Conservation (phyloP, 306 rosid genomes). For the Medicago lupulina region DNA sequence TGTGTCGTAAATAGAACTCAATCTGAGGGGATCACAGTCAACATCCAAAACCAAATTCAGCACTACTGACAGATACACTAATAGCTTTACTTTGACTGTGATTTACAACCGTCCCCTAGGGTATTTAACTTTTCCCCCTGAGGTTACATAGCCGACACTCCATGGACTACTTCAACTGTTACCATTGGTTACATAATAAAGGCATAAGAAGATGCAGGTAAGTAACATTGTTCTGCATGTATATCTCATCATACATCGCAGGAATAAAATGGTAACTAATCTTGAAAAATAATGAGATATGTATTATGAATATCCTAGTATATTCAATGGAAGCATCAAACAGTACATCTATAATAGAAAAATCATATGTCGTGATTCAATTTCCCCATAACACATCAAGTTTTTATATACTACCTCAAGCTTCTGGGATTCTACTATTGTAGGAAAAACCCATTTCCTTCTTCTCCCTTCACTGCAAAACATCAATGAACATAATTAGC, state of each 20-base stretch:
- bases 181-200: background rate
- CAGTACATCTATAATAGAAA: slow-evolving; percentile 24
- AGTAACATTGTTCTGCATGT: background rate
- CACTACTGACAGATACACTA: background rate
- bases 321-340: slow-evolving; percentile 23
- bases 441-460: slow-evolving; percentile 91
- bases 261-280: background rate
- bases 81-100: background rate
- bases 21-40: background rate
- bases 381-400: slow-evolving; percentile 11
- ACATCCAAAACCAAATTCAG: slow-evolving; percentile 5
- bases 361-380: slow-evolving; percentile 8
- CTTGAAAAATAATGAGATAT: background rate
- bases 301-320: background rate
- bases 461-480: slow-evolving; percentile 93
- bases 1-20: slow-evolving; percentile 5
- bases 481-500: slow-evolving; percentile 44
- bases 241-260: background rate
- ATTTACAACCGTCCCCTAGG: background rate
- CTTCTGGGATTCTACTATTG: slow-evolving; percentile 55
- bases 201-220: slow-evolving; percentile 22
- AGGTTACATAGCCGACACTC: background rate
- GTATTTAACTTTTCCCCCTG: background rate
- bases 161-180: background rate
- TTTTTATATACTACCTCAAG: slow-evolving; percentile 58